phyloP scores from a whole-genome alignment of 495 filamentous ascomycete species.

The Copromyces sp. region DNA sequence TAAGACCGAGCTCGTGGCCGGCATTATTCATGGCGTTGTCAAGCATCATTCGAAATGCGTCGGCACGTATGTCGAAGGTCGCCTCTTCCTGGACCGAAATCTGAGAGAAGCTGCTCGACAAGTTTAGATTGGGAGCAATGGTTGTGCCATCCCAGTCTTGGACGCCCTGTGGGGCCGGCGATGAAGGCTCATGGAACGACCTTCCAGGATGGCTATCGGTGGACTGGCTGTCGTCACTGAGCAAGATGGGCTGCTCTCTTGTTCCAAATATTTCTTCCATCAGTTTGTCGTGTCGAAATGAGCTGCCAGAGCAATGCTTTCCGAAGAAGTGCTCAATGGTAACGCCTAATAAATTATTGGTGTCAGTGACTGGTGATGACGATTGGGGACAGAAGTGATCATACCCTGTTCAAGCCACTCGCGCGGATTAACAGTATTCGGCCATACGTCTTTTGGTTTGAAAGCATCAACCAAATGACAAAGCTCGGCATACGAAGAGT shows the following conservation, averaged over 20 bases:
- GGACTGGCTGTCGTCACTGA: conserved; percentile 11
- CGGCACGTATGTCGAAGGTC: conserved; percentile 18
- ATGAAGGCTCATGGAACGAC: not conserved
- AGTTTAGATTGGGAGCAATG: not conserved
- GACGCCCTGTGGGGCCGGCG: not conserved
- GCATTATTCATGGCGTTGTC: conserved; percentile 16
- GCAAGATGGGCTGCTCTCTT: not conserved
- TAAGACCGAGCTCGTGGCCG: conserved; percentile 18
- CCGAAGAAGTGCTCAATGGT: conserved; percentile 64
- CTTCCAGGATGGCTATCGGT: conserved; percentile 6
- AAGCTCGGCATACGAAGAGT: conserved; percentile 78
- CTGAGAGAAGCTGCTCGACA: conserved; percentile 3
- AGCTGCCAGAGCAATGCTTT: conserved; percentile 46
- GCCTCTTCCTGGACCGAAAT: conserved; percentile 12
- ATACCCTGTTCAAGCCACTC: conserved; percentile 47
- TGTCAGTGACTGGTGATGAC: not conserved
- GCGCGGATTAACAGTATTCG: conserved; percentile 63
- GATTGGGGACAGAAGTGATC: not conserved
- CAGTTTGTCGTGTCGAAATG: conserved; percentile 56
- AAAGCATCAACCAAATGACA: conserved; percentile 60
- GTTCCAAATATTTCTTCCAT: conserved; percentile 34
- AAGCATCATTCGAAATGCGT: conserved; percentile 19
- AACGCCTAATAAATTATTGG: conserved; percentile 26
- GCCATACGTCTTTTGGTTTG: conserved; percentile 66
- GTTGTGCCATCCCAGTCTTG: not conserved